Base-by-base conservation (phyloP, 2,329 filamentous ascomycete species). In the Ophiocordyceps camponoti-rufipedis region DNA sequence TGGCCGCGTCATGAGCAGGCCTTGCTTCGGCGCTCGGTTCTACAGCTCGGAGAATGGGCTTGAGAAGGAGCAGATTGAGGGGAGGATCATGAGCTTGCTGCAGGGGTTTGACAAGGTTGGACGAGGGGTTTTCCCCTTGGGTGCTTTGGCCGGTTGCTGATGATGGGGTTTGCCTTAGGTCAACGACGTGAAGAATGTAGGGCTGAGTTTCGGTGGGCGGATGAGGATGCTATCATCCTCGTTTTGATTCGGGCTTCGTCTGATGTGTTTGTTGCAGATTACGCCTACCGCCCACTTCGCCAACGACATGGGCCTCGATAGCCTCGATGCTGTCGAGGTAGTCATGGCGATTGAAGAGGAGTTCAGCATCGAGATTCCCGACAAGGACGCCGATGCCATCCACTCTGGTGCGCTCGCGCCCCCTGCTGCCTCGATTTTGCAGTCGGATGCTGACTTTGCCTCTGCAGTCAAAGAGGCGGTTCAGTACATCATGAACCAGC, bases 261-360 rank as follows among this genome's bases (percentile, higher is more conserved):
- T 41, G 39, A 41, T 23, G 7, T 40, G 23, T 11, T 13, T 41
- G 18, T 28, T 42, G 18, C 50, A 96, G 89, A 85, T 98, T 63
- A 85, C 80, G 59, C 69, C 77, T 51, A 73, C 71, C 45, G 82
- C 89, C 48, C 88, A 96, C 76, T 98, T 98, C 70, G 76, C 86
- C 62, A 96, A 95, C 66, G 89, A 98, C 69, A 83, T 98, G 52
- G 91, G 88, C 53, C 74, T 98, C 58, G 91, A 98, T 72, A 93
- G 84, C 69, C 77, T 98, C 66, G 91, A 98, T 66, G 95, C 91
- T 52, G 91, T 98, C 52, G 91, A 98, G 75, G 91, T 98, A 54
- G 91, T 98, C 58, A 98, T 98, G 91, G 91, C 91, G 54, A 96
- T 98, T 68, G 91, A 98, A 77, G 91, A 98, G 69, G 72, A 80